Evolutionary conservation across 352 stramenopile species (phyloP), one percentile per base, ranked within the genome.

Genomic region (Phytopythium oedochilum): DNA sequence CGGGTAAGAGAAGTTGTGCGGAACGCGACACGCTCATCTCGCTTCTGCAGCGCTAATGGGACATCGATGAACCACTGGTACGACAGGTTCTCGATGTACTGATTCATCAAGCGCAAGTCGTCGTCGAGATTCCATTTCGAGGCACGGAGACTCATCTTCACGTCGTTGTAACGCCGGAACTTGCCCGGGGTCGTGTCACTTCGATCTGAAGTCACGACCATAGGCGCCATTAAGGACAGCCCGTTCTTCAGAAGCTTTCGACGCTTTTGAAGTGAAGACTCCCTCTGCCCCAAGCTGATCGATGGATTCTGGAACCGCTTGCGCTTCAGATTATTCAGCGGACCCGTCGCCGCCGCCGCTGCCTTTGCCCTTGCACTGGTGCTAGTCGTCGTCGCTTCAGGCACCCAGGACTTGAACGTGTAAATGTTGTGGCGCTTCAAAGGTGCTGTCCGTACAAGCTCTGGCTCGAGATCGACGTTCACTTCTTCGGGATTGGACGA

Each of bases 21-120:
- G 47, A 94, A 92, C 6, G 80, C 80, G 1, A 89, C 64, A 6
- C 66, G 68, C 60, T 92, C 85, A 34, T 84, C 66, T n/a, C 68
- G 54, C 25, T 67, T 68, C 53, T 92, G 82, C 6, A 94, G 61
- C 11, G 82, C 77, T 32, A 90, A 34, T 0, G 85, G 85, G 7
- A 94, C 57, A 22, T 92, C 80, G 28, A 94, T 79, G 61, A 88
- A 88, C 82, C 85, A 94, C 29, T 78, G 70, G 20, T 67, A 75
- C 3, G 81, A 87, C 32, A 89, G 63, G 62, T 85, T 76, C 12
- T 89, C 77, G 40, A 94, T 64, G 62, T 91, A 94, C 29, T 76
- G 44, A 45, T 89, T 73, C 57, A 93, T 78, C 34, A 94, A 51
- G 31, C 61, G 60, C n/a, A 78, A 53, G 54, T 94, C 80, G 4